These are phyloP conservation scores for Fusarium continuum DNA, from an alignment of 2,329 filamentous ascomycete species.

Conservation along the genomic window DNA sequence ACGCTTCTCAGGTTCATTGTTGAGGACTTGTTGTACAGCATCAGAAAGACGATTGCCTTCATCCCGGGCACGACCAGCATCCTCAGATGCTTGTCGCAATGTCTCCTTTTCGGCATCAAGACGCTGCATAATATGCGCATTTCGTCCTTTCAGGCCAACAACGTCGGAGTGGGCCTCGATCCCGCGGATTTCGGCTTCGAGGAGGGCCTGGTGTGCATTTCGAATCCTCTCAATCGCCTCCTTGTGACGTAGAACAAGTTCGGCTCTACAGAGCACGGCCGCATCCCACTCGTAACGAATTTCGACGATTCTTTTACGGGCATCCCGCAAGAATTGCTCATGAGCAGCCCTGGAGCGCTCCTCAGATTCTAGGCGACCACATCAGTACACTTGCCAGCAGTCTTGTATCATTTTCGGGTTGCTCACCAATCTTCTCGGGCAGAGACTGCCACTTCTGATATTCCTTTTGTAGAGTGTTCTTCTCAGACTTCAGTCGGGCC, in stretches of 20 bases:
- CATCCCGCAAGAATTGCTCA: slow-evolving; percentile 47
- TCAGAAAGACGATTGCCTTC: slow-evolving; percentile 45
- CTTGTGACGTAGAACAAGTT: slow-evolving; percentile 62
- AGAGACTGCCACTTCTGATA: slow-evolving; percentile 72
- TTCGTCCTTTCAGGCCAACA: slow-evolving; percentile 72
- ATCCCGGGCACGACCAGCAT: slow-evolving; percentile 51
- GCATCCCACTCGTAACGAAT: slow-evolving; percentile 65
- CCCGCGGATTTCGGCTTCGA: slow-evolving; percentile 74
- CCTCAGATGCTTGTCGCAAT: slow-evolving; percentile 49
- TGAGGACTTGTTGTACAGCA: slow-evolving; percentile 53
- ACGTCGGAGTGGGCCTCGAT: slow-evolving; percentile 88
- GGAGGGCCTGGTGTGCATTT: slow-evolving; percentile 67
- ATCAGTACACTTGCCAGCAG: background rate
- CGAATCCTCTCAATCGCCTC: slow-evolving; percentile 71
- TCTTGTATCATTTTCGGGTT: background rate
- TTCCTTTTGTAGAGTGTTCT: slow-evolving; percentile 72
- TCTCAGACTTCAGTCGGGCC: slow-evolving; percentile 66
- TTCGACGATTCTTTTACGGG: slow-evolving; percentile 53
- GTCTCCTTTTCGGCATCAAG: slow-evolving; percentile 58
- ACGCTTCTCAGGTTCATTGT: slow-evolving; percentile 50
- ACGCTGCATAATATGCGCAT: slow-evolving; percentile 64
- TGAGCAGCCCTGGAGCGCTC: slow-evolving; percentile 45
- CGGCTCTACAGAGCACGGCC: slow-evolving; percentile 64
- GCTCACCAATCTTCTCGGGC: slow-evolving; percentile 75
- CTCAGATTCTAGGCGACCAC: slow-evolving; percentile 47